These are phyloP conservation scores for Tuber borchii DNA, from an alignment of 495 filamentous ascomycete species.

Conservation along the genomic window DNA sequence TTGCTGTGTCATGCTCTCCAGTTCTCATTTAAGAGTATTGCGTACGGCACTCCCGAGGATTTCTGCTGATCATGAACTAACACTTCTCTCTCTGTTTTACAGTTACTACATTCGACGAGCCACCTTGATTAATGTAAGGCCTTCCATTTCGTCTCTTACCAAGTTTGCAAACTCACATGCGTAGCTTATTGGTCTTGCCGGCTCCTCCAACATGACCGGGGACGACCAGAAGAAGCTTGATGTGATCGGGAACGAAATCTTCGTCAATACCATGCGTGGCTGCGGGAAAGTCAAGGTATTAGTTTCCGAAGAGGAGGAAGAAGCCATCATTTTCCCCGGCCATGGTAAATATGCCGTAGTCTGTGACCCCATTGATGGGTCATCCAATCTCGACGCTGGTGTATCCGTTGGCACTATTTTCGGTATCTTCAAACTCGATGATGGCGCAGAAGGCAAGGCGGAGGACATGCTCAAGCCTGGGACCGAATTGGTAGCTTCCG, in stretches of 20 bases:
- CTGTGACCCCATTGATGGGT: slow-evolving; percentile 97
- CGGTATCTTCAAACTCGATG: slow-evolving; percentile 79
- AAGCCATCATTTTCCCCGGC: slow-evolving; percentile 79
- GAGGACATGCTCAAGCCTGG: slow-evolving; percentile 83
- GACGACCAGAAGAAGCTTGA: slow-evolving; percentile 99
- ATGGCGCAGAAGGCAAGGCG: slow-evolving; percentile 60
- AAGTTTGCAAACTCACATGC: slow-evolving; percentile 10
- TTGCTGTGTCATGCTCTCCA: slow-evolving; percentile 95
- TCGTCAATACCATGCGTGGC: slow-evolving; percentile 86
- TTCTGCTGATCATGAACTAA: slow-evolving; percentile 15
- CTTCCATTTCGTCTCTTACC: not conserved
- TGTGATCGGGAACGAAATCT: slow-evolving; percentile 96
- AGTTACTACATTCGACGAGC: slow-evolving; percentile 94
- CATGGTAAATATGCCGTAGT: slow-evolving; percentile 89
- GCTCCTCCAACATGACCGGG: slow-evolving; percentile 88
- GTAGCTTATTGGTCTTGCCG: slow-evolving; percentile 77
- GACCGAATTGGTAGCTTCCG: slow-evolving; percentile 81
- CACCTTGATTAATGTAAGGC: slow-evolving; percentile 73
- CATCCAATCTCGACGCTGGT: slow-evolving; percentile 93
- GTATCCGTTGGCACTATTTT: slow-evolving; percentile 99
- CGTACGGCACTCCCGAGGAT: slow-evolving; percentile 41
- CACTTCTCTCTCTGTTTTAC: not conserved
- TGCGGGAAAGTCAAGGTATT: slow-evolving; percentile 82
- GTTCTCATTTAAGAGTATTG: slow-evolving; percentile 99
- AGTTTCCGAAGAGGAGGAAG: slow-evolving; percentile 94